Evolutionary conservation across 352 stramenopile genomes (phyloP).

Genomic region (Phytophthora citricola): DNA sequence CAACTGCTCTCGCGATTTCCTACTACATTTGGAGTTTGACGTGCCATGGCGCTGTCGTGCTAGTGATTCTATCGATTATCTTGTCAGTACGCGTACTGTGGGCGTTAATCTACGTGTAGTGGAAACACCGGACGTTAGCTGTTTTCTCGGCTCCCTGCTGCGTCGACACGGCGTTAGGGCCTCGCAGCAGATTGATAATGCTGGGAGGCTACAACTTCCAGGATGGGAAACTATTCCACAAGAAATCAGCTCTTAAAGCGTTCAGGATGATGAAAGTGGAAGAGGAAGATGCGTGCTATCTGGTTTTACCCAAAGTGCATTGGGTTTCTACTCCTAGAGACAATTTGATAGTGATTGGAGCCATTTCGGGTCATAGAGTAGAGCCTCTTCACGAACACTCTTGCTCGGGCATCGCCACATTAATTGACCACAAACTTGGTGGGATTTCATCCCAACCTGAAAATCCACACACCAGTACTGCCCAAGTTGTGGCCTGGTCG

Average conservation of each 20-base stretch:
- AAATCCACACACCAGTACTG: no score
- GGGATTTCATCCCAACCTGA: neutral
- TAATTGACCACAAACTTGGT: conserved; percentile 19
- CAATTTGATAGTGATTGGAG: conserved; percentile 20
- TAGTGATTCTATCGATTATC: conserved; percentile 21
- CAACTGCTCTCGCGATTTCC: conserved; percentile 10
- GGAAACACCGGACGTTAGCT: conserved; percentile 15
- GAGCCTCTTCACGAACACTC: conserved; percentile 13
- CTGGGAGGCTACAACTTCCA: conserved; percentile 15
- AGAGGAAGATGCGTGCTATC: conserved; percentile 13
- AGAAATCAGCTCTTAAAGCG: conserved; percentile 10
- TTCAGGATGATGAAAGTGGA: conserved; percentile 23
- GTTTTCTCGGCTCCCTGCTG: conserved; percentile 22
- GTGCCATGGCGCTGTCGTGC: conserved; percentile 22
- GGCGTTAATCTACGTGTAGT: conserved; percentile 10
- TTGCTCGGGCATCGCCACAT: conserved; percentile 17
- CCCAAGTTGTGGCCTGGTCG: no score
- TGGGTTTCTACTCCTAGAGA: conserved; percentile 18
- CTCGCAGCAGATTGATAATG: conserved; percentile 18
- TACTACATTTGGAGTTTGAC: conserved; percentile 32
- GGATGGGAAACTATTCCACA: conserved; percentile 24
- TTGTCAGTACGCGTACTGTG: neutral
- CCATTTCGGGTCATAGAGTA: conserved; percentile 10
- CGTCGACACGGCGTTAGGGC: conserved; percentile 18
- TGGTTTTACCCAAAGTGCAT: conserved; percentile 16